These are phyloP conservation scores for Phytophthora foliorum DNA, from an alignment of 352 stramenopile genomes.

Conservation along the genomic window DNA sequence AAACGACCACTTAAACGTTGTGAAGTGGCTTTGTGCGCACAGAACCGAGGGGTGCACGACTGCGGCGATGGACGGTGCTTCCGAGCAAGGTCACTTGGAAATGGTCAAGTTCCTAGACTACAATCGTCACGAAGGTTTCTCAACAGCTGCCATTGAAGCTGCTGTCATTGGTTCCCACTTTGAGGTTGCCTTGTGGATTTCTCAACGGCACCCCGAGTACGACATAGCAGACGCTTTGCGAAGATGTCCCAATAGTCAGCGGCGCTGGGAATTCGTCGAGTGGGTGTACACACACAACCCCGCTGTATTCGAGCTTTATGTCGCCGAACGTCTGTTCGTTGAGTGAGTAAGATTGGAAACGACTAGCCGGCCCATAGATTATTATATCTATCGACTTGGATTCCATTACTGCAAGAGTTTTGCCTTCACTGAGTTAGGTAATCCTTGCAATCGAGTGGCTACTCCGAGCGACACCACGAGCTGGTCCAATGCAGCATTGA, in stretches of 20 bases:
- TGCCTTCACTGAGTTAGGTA: neutral
- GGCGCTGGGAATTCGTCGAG: slow-evolving; percentile 14
- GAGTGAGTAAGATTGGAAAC: neutral
- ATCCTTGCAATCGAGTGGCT: too few relatives aligned
- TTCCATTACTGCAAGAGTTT: too few relatives aligned
- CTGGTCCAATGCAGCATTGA: too few relatives aligned
- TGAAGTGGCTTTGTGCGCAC: slow-evolving; percentile 7
- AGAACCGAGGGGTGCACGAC: slow-evolving; percentile 16
- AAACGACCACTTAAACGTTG: slow-evolving; percentile 8
- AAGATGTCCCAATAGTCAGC: neutral
- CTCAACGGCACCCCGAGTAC: neutral
- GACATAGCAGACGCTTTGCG: slow-evolving; percentile 1
- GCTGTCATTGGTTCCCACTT: slow-evolving; percentile 6
- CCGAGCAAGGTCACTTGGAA: slow-evolving; percentile 3
- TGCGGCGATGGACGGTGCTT: slow-evolving; percentile 8
- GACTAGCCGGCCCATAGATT: too few relatives aligned
- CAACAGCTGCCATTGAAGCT: slow-evolving; percentile 8
- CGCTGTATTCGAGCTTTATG: neutral
- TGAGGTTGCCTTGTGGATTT: slow-evolving; percentile 16
- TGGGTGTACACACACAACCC: slow-evolving; percentile 2
- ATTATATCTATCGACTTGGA: neutral
- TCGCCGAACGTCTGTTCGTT: neutral
- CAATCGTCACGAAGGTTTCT: slow-evolving; percentile 5
- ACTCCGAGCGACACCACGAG: too few relatives aligned
- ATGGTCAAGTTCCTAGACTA: slow-evolving; percentile 10